Evolutionary conservation across 2,329 filamentous ascomycete species (phyloP), one percentile per base, ranked within the genome.

Genomic region (Cytospora piceae): DNA sequence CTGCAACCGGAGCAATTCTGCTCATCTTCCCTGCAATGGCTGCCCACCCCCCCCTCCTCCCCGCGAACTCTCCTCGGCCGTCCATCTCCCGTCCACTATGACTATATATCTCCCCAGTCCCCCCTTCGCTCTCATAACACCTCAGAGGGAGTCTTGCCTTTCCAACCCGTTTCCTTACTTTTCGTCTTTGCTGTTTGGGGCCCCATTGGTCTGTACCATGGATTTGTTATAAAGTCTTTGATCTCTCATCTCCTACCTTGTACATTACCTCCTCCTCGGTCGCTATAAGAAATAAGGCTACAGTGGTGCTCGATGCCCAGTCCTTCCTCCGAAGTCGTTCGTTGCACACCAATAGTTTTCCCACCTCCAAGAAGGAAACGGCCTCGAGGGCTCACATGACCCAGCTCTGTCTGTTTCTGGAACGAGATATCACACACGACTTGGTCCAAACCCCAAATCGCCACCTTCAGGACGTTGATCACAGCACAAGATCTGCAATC

Each of bases 81-180:
- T 67, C 66, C 66, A 64, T 65, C 52, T 61, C 62, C 58, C 61
- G 67, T 67, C 61, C 65, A 66, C 58, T 64, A 72, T 73, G 74
- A 71, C 76, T 82, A 81, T 82, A 82, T 83, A 82, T 82, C 78
- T 75, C 76, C 12, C 76, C 64, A 65, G 59, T 75, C 75, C 74
- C 77, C 72, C 73, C 77, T 77, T 76, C 76, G 75, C 75, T 73
- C 73, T 70, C 72, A 72, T 73, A 70, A 71, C 73, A 72, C 68
- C 67, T 67, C 34, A 37, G 56, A 58, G 60, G 34, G 24, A 29
- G 42, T 57, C 52, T 65, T 60, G 51, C 58, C 54, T 65, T 61
- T 58, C 53, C 63, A 65, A 59, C 55, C 58, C 53, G 54, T 63
- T 65, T 66, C 46, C 53, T 62, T 67, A 58, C 65, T 57, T 60